Conservation (phyloP, 2,329 filamentous ascomycete species). For the Pseudogymnoascus sp. region DNA sequence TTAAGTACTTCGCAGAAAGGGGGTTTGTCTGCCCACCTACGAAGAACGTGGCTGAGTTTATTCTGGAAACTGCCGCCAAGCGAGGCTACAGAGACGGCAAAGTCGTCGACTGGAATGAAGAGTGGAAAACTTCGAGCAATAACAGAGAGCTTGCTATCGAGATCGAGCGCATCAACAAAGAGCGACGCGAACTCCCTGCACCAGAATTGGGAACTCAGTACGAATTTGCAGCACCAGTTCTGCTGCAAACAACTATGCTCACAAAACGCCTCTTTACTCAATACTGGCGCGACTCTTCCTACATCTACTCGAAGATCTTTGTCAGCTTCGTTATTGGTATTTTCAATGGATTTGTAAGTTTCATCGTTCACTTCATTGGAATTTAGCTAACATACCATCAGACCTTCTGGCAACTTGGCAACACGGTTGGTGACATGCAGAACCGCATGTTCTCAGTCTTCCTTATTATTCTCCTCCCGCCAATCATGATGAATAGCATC, state of each 20-base stretch:
- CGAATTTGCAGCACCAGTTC: slow-evolving; percentile 65
- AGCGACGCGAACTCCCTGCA: slow-evolving; percentile 40
- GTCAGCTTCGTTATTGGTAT: slow-evolving; percentile 47
- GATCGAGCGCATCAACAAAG: slow-evolving; percentile 53
- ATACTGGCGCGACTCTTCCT: slow-evolving; percentile 54
- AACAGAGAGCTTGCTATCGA: slow-evolving; percentile 48
- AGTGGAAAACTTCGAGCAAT: slow-evolving; percentile 60
- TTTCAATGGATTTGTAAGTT: slow-evolving; percentile 45
- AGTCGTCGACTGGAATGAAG: slow-evolving; percentile 57
- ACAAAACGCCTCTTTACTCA: slow-evolving; percentile 53
- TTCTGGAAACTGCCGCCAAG: slow-evolving; percentile 25
- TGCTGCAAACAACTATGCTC: slow-evolving; percentile 55
- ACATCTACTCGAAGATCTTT: slow-evolving; percentile 38
- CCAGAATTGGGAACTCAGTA: slow-evolving; percentile 43
- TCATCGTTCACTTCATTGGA: slow-evolving; percentile 22
- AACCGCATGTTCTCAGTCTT: slow-evolving; percentile 51
- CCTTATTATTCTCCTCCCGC: slow-evolving; percentile 55
- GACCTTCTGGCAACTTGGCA: slow-evolving; percentile 51
- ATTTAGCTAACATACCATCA: slow-evolving; percentile 26
- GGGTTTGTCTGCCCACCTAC: slow-evolving; percentile 44
- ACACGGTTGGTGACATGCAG: slow-evolving; percentile 43
- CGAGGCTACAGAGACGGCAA: slow-evolving; percentile 30
- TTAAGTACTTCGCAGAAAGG: slow-evolving; percentile 55
- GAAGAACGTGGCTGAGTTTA: slow-evolving; percentile 43
- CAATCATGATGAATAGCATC: slow-evolving; percentile 49